phyloP scores from a whole-genome alignment of 345 rosid species.

The Lagerstroemia speciosa region DNA sequence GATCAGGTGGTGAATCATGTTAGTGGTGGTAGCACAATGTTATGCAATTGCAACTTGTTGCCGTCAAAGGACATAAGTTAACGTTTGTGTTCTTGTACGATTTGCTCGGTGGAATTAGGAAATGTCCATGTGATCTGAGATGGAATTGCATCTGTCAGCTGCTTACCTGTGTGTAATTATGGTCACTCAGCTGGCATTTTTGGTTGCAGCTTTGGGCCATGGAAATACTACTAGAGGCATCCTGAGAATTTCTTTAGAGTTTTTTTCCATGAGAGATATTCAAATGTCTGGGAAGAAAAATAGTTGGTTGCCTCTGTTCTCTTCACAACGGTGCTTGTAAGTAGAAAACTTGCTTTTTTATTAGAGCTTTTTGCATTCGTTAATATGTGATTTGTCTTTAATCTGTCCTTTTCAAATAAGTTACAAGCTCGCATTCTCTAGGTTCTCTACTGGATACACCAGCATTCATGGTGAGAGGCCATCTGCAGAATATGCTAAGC shows the following conservation, averaged over 20 bases:
- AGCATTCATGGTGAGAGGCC: slow-evolving; percentile 84
- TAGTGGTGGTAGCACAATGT: not conserved
- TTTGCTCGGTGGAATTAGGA: not conserved
- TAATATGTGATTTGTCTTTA: too few species aligned
- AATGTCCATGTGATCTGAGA: not conserved
- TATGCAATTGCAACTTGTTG: not conserved
- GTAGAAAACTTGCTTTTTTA: slow-evolving; percentile 14
- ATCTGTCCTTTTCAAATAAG: not conserved
- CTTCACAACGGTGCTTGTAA: slow-evolving; percentile 34
- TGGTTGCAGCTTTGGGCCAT: slow-evolving; percentile 27
- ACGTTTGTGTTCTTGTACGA: not conserved
- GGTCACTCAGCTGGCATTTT: not conserved
- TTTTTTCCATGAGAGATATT: slow-evolving; percentile 7
- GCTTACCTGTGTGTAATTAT: not conserved
- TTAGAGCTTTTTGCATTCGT: not conserved
- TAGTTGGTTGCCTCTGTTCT: slow-evolving; percentile 19
- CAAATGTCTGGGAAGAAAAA: slow-evolving; percentile 21
- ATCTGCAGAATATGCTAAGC: slow-evolving; percentile 70
- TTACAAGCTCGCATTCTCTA: slow-evolving; percentile 12
- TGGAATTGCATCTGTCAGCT: not conserved
- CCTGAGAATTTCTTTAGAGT: slow-evolving; percentile 12
- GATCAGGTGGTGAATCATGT: not conserved
- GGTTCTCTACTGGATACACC: slow-evolving; percentile 50
- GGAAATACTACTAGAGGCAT: slow-evolving; percentile 12
- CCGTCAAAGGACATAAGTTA: not conserved